phyloP scores from a whole-genome alignment of 495 filamentous ascomycete genomes.

The Bacidia rubella region DNA sequence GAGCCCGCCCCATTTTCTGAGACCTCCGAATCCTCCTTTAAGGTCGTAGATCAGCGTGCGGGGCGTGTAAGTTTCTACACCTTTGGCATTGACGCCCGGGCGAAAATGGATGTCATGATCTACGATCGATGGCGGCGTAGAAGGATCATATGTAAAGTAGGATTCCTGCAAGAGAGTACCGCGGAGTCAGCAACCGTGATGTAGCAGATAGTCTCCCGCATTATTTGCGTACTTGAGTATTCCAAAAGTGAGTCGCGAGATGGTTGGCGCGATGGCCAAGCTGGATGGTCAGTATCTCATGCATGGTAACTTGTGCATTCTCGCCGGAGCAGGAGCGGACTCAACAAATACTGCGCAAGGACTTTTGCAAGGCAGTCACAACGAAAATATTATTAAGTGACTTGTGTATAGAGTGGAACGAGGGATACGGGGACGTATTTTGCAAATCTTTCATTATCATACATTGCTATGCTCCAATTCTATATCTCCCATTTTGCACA shows the following conservation, averaged over 20 bases:
- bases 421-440: too few species aligned
- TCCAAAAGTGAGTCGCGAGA: constrained; percentile 97
- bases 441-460: too few species aligned
- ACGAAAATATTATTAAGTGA: too few species aligned
- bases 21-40: constrained; percentile 79
- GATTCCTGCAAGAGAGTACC: constrained; percentile 52
- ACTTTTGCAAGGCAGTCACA: too few species aligned
- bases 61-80: constrained; percentile 82
- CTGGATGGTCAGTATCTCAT: constrained; percentile 91
- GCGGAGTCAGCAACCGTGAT: background rate
- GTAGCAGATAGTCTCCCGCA: background rate
- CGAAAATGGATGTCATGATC: constrained; percentile 91
- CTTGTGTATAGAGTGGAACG: too few species aligned
- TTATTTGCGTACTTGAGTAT: constrained; percentile 51
- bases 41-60: constrained; percentile 89
- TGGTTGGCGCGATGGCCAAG: constrained; percentile 89
- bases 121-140: constrained; percentile 52
- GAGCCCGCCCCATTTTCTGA: constrained; percentile 76
- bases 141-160: constrained; percentile 79
- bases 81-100: constrained; percentile 68
- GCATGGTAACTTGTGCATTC: constrained; percentile 41
- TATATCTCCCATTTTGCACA: background rate
- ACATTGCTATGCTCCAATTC: background rate
- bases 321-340: too few species aligned
- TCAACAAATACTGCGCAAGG: too few species aligned